Evolutionary conservation across 2,329 filamentous ascomycete species (phyloP), one percentile per base, ranked within the genome.

Genomic region (Coniochaeta sp.): DNA sequence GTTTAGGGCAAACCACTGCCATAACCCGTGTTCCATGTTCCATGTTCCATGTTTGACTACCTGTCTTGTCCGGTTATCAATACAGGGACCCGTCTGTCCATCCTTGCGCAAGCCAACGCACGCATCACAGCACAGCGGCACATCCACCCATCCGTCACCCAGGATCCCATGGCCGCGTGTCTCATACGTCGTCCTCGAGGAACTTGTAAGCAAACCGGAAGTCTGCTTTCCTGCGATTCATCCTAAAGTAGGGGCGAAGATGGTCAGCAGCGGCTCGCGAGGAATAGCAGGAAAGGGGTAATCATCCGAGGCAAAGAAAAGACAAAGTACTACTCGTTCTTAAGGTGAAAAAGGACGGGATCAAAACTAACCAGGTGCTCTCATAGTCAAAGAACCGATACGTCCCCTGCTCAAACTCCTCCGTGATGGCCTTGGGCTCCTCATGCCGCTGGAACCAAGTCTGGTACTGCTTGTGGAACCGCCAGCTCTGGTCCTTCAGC

Each of bases 331-430:
- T n/a, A n/a, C n/a, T n/a, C n/a, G 36, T 14, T 40, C 3, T 5
- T 3, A 40, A 40, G 26, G 22, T 3, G 7, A 40, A 14, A 8
- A 22, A 57, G 55, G 57, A 59, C 60, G 33, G 31, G 7, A 3
- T n/a, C 33, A 52, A n/a, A 22, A 80, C 89, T 76, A 77, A 97
- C 95, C 95, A 99, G 71, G 95, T 99, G 75, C 91, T 96, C 77
- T 99, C 95, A 72, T 99, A 99, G 76, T 99, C 95, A 75, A 99
- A 99, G 81, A 99, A 99, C 58, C 95, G 88, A 79, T 99, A 99
- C 26, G 95, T 99, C 64, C 95, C 95, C 76, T 99, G 95, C 77
- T 99, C 95, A 71, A 91, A 98, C 76, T 99, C 95, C 75, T 99
- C 95, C 0, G 95, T 98, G 70, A 99, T 99, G 68, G 88, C 93